Evolutionary conservation across 179 eudicot species (phyloP).

Genomic region (Beta lomatogona): DNA sequence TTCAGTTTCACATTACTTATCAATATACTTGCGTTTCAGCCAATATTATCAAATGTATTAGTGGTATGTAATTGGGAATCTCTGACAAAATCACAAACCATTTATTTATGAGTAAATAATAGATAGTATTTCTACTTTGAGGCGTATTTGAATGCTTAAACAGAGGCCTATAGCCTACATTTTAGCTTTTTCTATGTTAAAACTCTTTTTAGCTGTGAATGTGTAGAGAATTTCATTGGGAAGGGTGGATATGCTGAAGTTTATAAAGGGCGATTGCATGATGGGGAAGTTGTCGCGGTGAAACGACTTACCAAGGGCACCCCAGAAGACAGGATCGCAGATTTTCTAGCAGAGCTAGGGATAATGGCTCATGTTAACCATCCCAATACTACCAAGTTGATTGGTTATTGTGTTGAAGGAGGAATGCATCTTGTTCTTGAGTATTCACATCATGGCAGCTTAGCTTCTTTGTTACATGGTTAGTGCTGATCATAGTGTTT

Average conservation of each 20-base stretch:
- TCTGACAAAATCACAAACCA: too few relatives aligned
- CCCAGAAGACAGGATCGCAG: conserved; percentile 40
- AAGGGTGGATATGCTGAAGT: conserved; percentile 56
- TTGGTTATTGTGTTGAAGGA: conserved; percentile 49
- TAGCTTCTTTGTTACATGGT: conserved; percentile 45
- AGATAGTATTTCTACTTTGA: too few relatives aligned
- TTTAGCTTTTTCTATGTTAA: not conserved
- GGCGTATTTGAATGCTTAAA: too few relatives aligned
- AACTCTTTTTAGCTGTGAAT: not conserved
- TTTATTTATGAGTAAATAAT: too few relatives aligned
- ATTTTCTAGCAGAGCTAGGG: conserved; percentile 43
- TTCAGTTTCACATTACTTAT: too few relatives aligned
- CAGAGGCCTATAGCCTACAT: not conserved
- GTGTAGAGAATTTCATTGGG: conserved; percentile 42
- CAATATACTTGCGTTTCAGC: too few relatives aligned
- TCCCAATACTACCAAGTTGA: conserved; percentile 36
- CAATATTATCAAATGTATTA: too few relatives aligned
- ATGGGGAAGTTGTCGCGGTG: conserved; percentile 40
- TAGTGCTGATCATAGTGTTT: not conserved
- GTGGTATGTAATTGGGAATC: too few relatives aligned
- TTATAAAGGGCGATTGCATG: conserved; percentile 35
- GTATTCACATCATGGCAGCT: conserved; percentile 48
- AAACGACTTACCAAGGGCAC: conserved; percentile 44
- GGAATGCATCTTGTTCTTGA: conserved; percentile 51
- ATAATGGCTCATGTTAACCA: conserved; percentile 54